phyloP scores from a whole-genome alignment of 1,284 basidiomycete genomes.

The Kalmanozyma brasiliensis region DNA sequence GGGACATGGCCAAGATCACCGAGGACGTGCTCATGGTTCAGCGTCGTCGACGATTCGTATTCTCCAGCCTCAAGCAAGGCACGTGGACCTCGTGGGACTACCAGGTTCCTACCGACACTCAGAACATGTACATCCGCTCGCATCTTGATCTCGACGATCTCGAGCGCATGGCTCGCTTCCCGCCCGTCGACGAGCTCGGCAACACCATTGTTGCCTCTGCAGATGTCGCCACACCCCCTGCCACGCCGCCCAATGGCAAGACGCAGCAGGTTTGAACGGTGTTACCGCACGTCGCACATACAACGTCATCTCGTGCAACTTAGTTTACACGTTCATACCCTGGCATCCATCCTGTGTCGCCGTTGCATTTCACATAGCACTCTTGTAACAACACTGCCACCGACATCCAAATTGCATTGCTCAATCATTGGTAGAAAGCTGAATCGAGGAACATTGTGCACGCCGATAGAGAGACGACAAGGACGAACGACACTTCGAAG shows the following conservation, averaged over 20 bases:
- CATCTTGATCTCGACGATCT: constrained; percentile 39
- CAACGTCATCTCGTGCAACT: too few species aligned
- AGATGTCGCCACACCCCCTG: neutral
- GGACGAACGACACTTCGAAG: too few species aligned
- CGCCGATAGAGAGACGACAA: too few species aligned
- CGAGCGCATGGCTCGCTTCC: constrained; percentile 44
- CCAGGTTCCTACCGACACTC: constrained; percentile 34
- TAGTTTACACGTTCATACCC: too few species aligned
- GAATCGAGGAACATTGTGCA: too few species aligned
- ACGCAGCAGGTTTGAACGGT: constrained; percentile 4
- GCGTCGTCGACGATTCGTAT: constrained; percentile 34
- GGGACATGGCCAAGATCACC: constrained; percentile 38
- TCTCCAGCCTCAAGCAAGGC: constrained; percentile 37
- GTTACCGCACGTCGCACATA: too few species aligned
- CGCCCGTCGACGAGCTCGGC: constrained; percentile 32
- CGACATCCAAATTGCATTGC: neutral
- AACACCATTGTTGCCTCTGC: constrained; percentile 9
- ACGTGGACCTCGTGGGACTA: constrained; percentile 44
- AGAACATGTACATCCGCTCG: constrained; percentile 42
- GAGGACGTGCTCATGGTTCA: constrained; percentile 37
- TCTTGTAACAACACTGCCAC: neutral
- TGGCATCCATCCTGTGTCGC: too few species aligned
- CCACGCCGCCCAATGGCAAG: neutral
- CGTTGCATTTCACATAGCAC: neutral
- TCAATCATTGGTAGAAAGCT: neutral